These are phyloP conservation scores for Neotropicomus parvogracilis DNA, from an alignment of 1,284 basidiomycete species.

Conservation along the genomic window DNA sequence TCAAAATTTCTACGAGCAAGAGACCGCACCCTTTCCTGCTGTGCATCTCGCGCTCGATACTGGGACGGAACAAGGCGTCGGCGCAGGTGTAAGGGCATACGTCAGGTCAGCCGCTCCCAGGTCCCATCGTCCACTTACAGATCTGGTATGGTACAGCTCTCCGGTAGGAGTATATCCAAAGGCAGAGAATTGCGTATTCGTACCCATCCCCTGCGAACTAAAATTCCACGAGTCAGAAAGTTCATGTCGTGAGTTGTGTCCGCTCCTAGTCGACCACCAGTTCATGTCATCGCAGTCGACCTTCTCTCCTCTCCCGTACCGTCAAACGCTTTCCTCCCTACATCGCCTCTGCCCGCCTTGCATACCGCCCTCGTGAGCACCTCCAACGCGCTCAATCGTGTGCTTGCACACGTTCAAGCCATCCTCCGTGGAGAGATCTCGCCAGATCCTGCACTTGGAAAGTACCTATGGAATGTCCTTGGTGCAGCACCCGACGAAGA, in stretches of 20 bases:
- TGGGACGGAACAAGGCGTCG: constrained; percentile 64
- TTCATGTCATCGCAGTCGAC: constrained; percentile 55
- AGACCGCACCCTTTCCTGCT: constrained; percentile 85
- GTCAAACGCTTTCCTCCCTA: constrained; percentile 13
- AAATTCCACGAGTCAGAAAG: constrained; percentile 80
- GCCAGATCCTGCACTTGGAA: constrained; percentile 85
- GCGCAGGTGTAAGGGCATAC: constrained; percentile 85
- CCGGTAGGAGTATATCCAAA: constrained; percentile 84
- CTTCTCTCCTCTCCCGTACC: constrained; percentile 51
- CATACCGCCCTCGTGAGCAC: constrained; percentile 33
- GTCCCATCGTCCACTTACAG: constrained; percentile 4
- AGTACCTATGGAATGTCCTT: constrained; percentile 91
- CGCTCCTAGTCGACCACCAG: background rate
- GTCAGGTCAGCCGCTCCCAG: constrained; percentile 57
- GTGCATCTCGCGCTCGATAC: constrained; percentile 94
- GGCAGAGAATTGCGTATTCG: constrained; percentile 89
- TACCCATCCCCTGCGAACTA: constrained; percentile 81
- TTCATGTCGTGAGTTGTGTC: constrained; percentile 69
- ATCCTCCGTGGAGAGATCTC: constrained; percentile 77
- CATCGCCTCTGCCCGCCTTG: constrained; percentile 25
- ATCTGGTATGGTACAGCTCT: constrained; percentile 46
- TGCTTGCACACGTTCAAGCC: constrained; percentile 81
- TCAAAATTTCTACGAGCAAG: constrained; percentile 96
- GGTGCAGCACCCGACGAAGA: constrained; percentile 66
- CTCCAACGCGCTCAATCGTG: constrained; percentile 75